These are phyloP conservation scores for Brassica hybrid DNA, from an alignment of 441 rosid species.

Conservation along the genomic window DNA sequence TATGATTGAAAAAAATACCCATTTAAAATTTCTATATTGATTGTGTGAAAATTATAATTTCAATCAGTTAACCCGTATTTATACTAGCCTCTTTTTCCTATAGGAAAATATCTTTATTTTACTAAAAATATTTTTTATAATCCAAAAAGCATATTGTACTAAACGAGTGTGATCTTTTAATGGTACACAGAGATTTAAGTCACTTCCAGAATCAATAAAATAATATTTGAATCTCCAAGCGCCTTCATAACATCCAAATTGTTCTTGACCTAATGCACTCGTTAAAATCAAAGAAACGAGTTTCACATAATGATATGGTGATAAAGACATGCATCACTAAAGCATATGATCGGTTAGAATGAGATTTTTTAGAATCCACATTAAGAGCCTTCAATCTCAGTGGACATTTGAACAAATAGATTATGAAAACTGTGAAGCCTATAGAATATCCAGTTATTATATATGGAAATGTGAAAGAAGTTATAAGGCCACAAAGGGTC, in stretches of 20 bases:
- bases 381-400: not conserved
- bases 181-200: not conserved
- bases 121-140: not conserved
- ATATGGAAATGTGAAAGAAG: not conserved
- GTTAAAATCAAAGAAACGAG: not conserved
- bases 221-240: not conserved
- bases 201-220: not conserved
- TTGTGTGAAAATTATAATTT: not conserved
- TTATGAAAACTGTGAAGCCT: not conserved
- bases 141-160: not conserved
- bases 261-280: not conserved
- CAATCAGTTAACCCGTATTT: not conserved
- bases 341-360: no score
- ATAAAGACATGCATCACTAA: not conserved
- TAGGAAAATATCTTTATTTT: not conserved
- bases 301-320: not conserved
- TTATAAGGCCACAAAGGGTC: not conserved
- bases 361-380: not conserved
- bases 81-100: not conserved
- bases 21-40: not conserved
- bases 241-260: not conserved
- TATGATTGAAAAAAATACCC: not conserved
- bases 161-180: not conserved
- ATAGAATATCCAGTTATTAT: not conserved
- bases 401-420: not conserved